phyloP scores from a whole-genome alignment of 768 basidiomycete species.

The Gautieria morchelliformis region DNA sequence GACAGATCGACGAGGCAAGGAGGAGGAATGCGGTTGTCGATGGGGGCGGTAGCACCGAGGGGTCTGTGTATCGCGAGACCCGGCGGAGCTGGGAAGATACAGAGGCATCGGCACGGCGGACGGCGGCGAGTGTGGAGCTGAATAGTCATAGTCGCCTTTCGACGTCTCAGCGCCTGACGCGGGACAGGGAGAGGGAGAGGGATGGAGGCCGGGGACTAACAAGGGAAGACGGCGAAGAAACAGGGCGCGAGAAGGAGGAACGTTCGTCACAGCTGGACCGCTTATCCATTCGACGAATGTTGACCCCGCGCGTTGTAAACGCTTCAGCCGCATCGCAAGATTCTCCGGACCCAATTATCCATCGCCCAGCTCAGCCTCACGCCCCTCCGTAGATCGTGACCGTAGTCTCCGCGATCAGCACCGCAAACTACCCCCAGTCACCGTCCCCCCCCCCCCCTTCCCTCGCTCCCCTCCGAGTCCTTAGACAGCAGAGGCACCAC shows the following conservation, averaged over 20 bases:
- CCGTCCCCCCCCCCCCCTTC: slow-evolving; percentile 51
- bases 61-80: slow-evolving; percentile 19
- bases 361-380: slow-evolving; percentile 37
- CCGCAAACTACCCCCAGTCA: slow-evolving; percentile 37
- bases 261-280: slow-evolving; percentile 16
- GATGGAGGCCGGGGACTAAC: background rate
- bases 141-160: slow-evolving; percentile 2
- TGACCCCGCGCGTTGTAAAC: slow-evolving; percentile 32
- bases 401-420: slow-evolving; percentile 26
- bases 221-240: slow-evolving; percentile 10
- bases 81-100: slow-evolving; percentile 37
- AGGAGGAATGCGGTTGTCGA: slow-evolving; percentile 35
- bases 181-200: slow-evolving; percentile 1
- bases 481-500: slow-evolving; percentile 5
- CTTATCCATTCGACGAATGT: slow-evolving; percentile 39
- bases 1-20: slow-evolving; percentile 16
- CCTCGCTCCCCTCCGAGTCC: slow-evolving; percentile 51
- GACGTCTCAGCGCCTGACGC: slow-evolving; percentile 3
- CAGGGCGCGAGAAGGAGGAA: slow-evolving; percentile 16
- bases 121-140: background rate
- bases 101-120: slow-evolving; percentile 11
- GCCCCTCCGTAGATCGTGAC: slow-evolving; percentile 22
- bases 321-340: slow-evolving; percentile 10
- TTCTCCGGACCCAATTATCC: slow-evolving; percentile 23
- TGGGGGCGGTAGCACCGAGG: slow-evolving; percentile 1